These are phyloP conservation scores for Coemansia sp. DNA, from an alignment of 192 early-diverging fungal genomes.

Conservation along the genomic window DNA sequence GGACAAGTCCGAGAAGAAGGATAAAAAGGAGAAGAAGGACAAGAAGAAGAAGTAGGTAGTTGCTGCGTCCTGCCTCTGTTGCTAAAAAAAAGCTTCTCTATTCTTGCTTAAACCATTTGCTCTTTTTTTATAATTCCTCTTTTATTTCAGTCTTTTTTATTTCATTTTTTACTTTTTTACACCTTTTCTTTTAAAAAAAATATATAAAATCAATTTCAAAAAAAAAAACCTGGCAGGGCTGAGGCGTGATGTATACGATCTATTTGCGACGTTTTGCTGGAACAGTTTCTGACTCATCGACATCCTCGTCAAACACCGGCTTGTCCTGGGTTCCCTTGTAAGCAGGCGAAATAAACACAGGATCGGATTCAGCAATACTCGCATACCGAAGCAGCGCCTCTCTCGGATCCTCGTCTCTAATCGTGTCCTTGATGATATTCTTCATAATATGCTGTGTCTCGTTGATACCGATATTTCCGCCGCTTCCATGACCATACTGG, in stretches of 20 bases:
- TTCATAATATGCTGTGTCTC: constrained; percentile 86
- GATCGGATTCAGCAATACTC: constrained; percentile 73
- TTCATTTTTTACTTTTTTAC: background rate
- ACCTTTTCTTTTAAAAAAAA: background rate
- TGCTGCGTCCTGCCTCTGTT: background rate
- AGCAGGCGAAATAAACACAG: constrained; percentile 82
- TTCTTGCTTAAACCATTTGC: background rate
- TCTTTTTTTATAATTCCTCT: background rate
- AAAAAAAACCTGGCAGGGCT: too few relatives aligned
- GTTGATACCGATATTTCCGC: constrained; percentile 84
- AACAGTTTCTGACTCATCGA: constrained; percentile 7
- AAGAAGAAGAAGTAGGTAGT: constrained; percentile 28
- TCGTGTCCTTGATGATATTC: constrained; percentile 69
- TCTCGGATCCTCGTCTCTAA: constrained; percentile 87
- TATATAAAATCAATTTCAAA: background rate
- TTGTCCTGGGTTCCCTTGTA: constrained; percentile 80
- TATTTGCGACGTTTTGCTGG: constrained; percentile 49
- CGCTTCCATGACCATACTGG: constrained; percentile 76
- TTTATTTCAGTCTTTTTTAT: background rate
- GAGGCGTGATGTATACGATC: background rate
- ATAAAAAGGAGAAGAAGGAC: constrained; percentile 31
- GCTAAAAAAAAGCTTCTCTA: background rate
- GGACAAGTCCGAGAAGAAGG: constrained; percentile 59
- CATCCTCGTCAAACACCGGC: constrained; percentile 61
- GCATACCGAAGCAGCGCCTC: constrained; percentile 91